Base-by-base conservation (phyloP, 441 rosid genomes). In the Euphorbia schlechtendalii region DNA sequence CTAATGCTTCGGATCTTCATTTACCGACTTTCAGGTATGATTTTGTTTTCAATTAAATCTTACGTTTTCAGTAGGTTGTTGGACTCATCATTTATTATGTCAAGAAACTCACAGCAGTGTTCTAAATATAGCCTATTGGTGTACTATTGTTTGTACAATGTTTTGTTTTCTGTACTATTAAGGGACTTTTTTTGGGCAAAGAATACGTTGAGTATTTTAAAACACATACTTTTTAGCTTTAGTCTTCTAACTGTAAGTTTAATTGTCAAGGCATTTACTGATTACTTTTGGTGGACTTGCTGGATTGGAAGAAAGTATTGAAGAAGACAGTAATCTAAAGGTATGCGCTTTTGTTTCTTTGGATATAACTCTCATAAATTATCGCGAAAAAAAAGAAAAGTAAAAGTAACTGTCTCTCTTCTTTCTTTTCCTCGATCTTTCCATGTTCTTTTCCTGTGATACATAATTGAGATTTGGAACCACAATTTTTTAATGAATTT, bases 251-350 rank as follows among this genome's bases (percentile, higher is more conserved):
- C 10, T 27, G 34, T 43, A 27, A 32, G 28, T 28, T 55, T 49
- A 4, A 55, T 51, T 66, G 67, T 28, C 52, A 72, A 94, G 99
- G 82, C 99, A 94, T 76, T 72, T 94, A 58, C 71, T 94, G 78
- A 84, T 94, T 83, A 92, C 98, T 71, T 94, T 94, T 73, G 99
- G 99, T 54, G 98, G 99, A 61, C 99, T 91, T 53, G 95, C 98
- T 76, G 96, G 99, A 66, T 77, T 91, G 68, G 99, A 94, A 77
- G 96, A 91, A 79, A 66, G 96, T 66, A 79, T 83, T 56, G 94
- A 87, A 79, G 92, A 80, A 73, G 99, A 91, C 71, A 67, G 66
- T 64, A 70, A 72, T 74, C 77, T 87, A 52, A 86, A 87, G 97
- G 98, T 92, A 65, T 30, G 30, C 30, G 1, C 30, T 27, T 48